phyloP scores from a whole-genome alignment of 139 green algal species.

The Haematococcus lacustris region DNA sequence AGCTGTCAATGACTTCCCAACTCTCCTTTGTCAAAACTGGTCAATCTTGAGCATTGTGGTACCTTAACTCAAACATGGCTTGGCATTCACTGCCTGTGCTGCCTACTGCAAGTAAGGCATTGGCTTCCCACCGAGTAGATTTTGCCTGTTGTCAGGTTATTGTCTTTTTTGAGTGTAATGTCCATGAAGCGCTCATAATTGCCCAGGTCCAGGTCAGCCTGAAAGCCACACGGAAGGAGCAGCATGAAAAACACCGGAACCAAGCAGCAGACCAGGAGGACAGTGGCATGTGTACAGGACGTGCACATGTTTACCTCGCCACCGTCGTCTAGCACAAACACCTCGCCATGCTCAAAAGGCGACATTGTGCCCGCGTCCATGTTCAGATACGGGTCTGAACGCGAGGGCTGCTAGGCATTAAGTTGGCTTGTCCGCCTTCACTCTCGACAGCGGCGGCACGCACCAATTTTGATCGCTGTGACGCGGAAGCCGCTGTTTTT shows the following conservation, averaged over 20 bases:
- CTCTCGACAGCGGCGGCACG: too few relatives aligned
- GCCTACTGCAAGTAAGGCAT: background rate
- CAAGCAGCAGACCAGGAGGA: too few relatives aligned
- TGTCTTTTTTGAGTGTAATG: conserved; percentile 88
- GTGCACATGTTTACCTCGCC: conserved; percentile 63
- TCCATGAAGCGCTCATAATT: conserved; percentile 99
- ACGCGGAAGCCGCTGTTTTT: conserved; percentile 87
- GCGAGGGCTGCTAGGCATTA: too few relatives aligned
- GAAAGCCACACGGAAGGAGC: too few relatives aligned
- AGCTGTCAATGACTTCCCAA: too few relatives aligned
- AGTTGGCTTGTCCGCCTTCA: too few relatives aligned
- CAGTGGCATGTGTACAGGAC: too few relatives aligned
- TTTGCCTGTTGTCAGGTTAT: conserved; percentile 99
- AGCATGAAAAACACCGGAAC: too few relatives aligned
- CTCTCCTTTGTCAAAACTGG: too few relatives aligned
- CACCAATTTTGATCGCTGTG: conserved; percentile 97
- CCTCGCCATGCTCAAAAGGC: conserved; percentile 98
- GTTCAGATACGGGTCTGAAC: conserved; percentile 99
- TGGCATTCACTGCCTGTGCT: too few relatives aligned
- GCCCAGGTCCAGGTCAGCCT: conserved; percentile 94
- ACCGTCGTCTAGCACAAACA: conserved; percentile 98
- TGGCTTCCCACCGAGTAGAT: conserved; percentile 48
- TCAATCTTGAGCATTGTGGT: too few relatives aligned
- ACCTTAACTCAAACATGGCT: too few relatives aligned
- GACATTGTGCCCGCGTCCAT: conserved; percentile 98